phyloP scores from a whole-genome alignment of 352 stramenopile species.

The Phytophthora megakarya region DNA sequence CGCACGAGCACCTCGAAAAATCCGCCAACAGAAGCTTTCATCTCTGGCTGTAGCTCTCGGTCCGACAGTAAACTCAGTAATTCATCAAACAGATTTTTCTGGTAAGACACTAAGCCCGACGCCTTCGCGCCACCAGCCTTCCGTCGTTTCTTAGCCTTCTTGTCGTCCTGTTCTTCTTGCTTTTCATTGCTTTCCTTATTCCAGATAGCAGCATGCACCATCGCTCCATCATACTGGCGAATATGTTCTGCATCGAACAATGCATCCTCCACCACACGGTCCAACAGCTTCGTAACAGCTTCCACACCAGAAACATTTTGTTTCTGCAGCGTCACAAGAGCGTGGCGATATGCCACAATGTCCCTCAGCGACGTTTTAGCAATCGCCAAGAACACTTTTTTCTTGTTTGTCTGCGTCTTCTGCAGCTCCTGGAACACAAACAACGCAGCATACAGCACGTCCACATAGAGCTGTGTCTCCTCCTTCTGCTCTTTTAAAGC shows the following conservation, averaged over 20 bases:
- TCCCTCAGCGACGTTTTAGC: constrained; percentile 78
- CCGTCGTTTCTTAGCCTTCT: constrained; percentile 50
- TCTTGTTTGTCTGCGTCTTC: constrained; percentile 87
- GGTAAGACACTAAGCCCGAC: constrained; percentile 67
- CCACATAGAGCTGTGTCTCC: constrained; percentile 35
- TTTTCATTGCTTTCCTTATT: constrained; percentile 9
- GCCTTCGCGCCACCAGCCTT: constrained; percentile 37
- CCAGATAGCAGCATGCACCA: constrained; percentile 48
- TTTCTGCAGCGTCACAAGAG: constrained; percentile 38
- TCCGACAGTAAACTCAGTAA: constrained; percentile 62
- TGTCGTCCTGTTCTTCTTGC: constrained; percentile 19
- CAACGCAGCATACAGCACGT: constrained; percentile 54
- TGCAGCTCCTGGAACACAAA: constrained; percentile 82
- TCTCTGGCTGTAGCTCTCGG: constrained; percentile 18
- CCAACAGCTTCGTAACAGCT: constrained; percentile 39
- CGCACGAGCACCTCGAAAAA: constrained; percentile 72
- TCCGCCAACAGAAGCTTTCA: constrained; percentile 57
- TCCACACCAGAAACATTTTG: constrained; percentile 18
- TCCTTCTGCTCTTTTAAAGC: constrained; percentile 11
- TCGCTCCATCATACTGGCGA: constrained; percentile 67
- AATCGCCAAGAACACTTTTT: constrained; percentile 85
- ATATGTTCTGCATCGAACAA: constrained; percentile 83
- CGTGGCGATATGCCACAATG: constrained; percentile 60
- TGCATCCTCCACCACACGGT: constrained; percentile 69
- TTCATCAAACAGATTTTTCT: constrained; percentile 82